Evolutionary conservation across 2,329 filamentous ascomycete species (phyloP), one percentile per base, ranked within the genome.

Genomic region (Sporothrix humicola): DNA sequence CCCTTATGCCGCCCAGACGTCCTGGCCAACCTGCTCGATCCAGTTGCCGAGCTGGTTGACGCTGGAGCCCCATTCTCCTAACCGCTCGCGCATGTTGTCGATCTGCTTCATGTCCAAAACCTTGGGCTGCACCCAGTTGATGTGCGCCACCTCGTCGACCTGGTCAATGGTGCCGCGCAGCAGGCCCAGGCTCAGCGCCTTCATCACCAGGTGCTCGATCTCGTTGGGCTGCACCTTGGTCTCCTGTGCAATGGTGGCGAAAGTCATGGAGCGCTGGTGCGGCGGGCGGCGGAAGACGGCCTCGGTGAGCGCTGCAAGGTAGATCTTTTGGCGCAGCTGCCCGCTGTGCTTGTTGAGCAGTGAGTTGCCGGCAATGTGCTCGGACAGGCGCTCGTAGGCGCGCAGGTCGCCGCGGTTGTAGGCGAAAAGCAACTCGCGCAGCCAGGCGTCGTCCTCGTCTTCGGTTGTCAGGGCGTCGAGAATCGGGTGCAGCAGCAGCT

Each of bases 71-170:
- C 96, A 99, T 79, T 99, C 95, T 81, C 92, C 91, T 80, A 99
- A 84, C 78, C 96, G 87, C 80, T 90, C 87, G 79, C 93, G 90
- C 95, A 99, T 98, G 79, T 91, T 93, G 79, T 92, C 93, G 78
- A 99, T 97, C 86, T 98, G 96, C 83, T 90, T 91, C 90, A 95
- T 94, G 82, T 98, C 96, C 77, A 99, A 85, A 46, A 99, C 95
- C 88, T 98, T 98, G 26, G 96, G 96, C 85, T 99, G 96, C 74
- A 99, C 96, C 96, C 96, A 99, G 79, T 95, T 95, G 83, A 99
- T 98, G 81, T 95, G 90, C 59, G 96, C 96, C 77, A 98, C 90
- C 83, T 95, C 92, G 66, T 94, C 94, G 46, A 99, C 96, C 84
- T 99, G 95, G 82, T 99, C 96, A 79, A 99, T 98, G 73, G 93